Conservation (phyloP, 2,329 filamentous ascomycete genomes). For the Curvularia sp. region DNA sequence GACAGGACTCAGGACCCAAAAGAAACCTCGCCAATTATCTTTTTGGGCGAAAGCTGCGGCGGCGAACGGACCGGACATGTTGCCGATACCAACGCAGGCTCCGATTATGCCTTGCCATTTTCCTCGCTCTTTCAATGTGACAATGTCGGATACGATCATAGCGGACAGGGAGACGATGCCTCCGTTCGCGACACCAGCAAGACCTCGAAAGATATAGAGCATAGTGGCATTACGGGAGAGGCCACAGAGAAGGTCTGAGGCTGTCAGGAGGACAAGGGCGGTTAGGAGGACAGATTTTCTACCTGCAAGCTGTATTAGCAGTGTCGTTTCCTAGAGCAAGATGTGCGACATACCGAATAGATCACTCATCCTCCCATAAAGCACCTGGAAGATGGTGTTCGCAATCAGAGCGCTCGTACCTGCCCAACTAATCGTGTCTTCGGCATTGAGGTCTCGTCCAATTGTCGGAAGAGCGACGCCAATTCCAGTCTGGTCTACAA, state of each 20-base stretch:
- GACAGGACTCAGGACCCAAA: slow-evolving; percentile 31
- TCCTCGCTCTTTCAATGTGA: slow-evolving; percentile 47
- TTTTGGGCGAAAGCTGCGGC: slow-evolving; percentile 32
- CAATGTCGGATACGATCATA: slow-evolving; percentile 50
- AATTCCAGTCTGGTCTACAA: slow-evolving; percentile 66
- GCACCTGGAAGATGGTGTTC: slow-evolving; percentile 68
- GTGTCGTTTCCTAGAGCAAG: neutral
- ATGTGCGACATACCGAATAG: slow-evolving; percentile 57
- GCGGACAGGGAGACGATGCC: slow-evolving; percentile 58
- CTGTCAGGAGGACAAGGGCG: slow-evolving; percentile 59
- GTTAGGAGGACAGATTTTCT: slow-evolving; percentile 56
- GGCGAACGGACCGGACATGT: slow-evolving; percentile 35
- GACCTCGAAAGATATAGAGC: slow-evolving; percentile 67
- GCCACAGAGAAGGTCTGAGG: slow-evolving; percentile 67
- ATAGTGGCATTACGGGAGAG: slow-evolving; percentile 62
- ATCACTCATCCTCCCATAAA: slow-evolving; percentile 69
- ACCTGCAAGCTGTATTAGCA: slow-evolving; percentile 10
- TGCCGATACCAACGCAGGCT: slow-evolving; percentile 33
- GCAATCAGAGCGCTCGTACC: slow-evolving; percentile 62
- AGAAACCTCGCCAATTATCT: slow-evolving; percentile 31
- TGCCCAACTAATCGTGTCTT: slow-evolving; percentile 63
- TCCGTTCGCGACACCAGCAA: slow-evolving; percentile 66
- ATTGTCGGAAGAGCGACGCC: slow-evolving; percentile 51
- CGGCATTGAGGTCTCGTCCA: slow-evolving; percentile 47
- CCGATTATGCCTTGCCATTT: slow-evolving; percentile 48